Conservation (phyloP, 805 yeast genomes). For the Metschnikowia lochheadii region DNA sequence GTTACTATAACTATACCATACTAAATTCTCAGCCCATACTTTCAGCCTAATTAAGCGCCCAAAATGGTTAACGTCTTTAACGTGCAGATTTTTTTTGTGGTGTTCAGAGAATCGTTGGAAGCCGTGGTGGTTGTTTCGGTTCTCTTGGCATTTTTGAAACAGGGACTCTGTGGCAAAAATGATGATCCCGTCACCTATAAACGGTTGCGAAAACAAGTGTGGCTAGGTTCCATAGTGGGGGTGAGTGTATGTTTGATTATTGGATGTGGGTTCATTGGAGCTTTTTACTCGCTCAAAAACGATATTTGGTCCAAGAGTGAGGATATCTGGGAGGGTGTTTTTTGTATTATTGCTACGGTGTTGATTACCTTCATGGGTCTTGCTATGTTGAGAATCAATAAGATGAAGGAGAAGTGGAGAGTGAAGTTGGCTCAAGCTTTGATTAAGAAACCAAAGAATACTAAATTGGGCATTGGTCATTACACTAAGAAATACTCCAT, state of each 20-base stretch:
- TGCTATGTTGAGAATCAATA: conserved; percentile 91
- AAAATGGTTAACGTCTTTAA: conserved; percentile 56
- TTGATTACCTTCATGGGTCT: conserved; percentile 92
- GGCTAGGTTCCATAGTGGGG: conserved; percentile 77
- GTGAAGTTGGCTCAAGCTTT: conserved; percentile 84
- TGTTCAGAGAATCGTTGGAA: conserved; percentile 89
- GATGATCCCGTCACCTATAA: conserved; percentile 54
- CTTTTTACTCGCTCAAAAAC: conserved; percentile 72
- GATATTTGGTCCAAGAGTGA: conserved; percentile 87
- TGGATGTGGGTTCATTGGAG: conserved; percentile 94
- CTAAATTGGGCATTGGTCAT: conserved; percentile 50
- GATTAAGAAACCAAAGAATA: conserved; percentile 36
- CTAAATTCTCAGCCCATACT: no score
- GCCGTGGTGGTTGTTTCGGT: conserved; percentile 91
- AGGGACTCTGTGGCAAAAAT: conserved; percentile 61
- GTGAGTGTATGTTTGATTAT: conserved; percentile 71
- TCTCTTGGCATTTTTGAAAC: conserved; percentile 83
- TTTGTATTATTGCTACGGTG: conserved; percentile 83
- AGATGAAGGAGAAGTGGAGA: conserved; percentile 97
- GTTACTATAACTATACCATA: no score
- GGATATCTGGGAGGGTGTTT: conserved; percentile 96
- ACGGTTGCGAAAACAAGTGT: conserved; percentile 67
- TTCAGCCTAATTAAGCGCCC: no score
- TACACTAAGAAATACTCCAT: conserved; percentile 72
- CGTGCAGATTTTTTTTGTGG: conserved; percentile 78